A percentile compares a stretch with the other conserved stretches of the same genome.
phyloP scores from a whole-genome alignment of 2,329 filamentous ascomycete species.

The Dactylellina cionopaga region DNA sequence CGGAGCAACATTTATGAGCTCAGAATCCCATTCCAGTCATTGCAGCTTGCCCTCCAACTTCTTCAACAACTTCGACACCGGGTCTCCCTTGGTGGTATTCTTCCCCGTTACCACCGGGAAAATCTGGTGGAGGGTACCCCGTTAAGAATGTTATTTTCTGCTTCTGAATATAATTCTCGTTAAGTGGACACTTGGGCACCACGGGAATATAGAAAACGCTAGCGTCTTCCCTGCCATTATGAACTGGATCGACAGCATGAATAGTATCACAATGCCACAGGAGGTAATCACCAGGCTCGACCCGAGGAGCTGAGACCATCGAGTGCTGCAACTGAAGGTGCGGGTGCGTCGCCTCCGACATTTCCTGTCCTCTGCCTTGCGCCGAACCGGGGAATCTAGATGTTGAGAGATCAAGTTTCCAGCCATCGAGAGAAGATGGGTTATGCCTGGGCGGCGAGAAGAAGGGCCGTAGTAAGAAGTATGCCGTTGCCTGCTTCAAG shows the following conservation, averaged over 20 bases:
- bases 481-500: slow-evolving; percentile 77
- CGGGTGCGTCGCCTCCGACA: slow-evolving; percentile 72
- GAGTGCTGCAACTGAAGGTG: slow-evolving; percentile 73
- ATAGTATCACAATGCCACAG: slow-evolving; percentile 84
- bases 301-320: slow-evolving; percentile 77
- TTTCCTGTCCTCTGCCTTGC: slow-evolving; percentile 75
- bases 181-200: slow-evolving; percentile 79
- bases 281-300: slow-evolving; percentile 79
- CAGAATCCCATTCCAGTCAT: slow-evolving; percentile 46
- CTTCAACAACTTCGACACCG: slow-evolving; percentile 4
- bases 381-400: slow-evolving; percentile 75
- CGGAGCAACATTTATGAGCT: slow-evolving; percentile 1
- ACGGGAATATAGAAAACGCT: slow-evolving; percentile 90
- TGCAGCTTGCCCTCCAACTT: slow-evolving; percentile 27
- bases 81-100: slow-evolving; percentile 62
- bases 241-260: slow-evolving; percentile 83
- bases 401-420: slow-evolving; percentile 62
- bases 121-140: slow-evolving; percentile 76
- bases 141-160: slow-evolving; percentile 77
- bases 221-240: slow-evolving; percentile 76
- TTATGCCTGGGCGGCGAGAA: slow-evolving; percentile 69
- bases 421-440: slow-evolving; percentile 61
- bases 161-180: slow-evolving; percentile 74
- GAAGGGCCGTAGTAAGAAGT: slow-evolving; percentile 84
- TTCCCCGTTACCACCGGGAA: slow-evolving; percentile 77